These are phyloP conservation scores for Pleurotus sapidus DNA, from an alignment of 768 basidiomycete genomes.

Conservation along the genomic window DNA sequence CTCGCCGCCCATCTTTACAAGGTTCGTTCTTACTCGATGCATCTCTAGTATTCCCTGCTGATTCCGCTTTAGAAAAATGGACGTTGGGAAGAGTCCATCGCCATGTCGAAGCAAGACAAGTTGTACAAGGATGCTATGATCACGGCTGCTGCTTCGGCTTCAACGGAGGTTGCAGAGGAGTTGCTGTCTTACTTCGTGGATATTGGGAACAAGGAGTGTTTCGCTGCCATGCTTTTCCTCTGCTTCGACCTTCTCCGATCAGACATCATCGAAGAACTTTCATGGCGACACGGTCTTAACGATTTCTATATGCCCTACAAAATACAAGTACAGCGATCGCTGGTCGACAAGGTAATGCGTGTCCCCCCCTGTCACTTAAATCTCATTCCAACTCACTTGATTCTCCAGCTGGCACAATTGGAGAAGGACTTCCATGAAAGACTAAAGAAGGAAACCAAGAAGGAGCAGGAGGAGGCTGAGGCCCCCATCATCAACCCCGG, in stretches of 20 bases:
- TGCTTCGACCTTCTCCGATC: slow-evolving; percentile 96
- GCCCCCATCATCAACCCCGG: slow-evolving; percentile 89
- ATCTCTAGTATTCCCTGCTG: not conserved
- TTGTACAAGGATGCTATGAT: slow-evolving; percentile 96
- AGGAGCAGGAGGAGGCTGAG: slow-evolving; percentile 86
- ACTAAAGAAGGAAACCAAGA: slow-evolving; percentile 80
- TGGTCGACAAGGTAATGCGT: slow-evolving; percentile 64
- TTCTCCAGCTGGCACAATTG: slow-evolving; percentile 61
- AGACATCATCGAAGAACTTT: slow-evolving; percentile 90
- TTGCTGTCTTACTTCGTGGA: slow-evolving; percentile 95
- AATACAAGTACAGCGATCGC: slow-evolving; percentile 81
- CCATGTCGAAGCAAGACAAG: slow-evolving; percentile 93
- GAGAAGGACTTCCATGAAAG: slow-evolving; percentile 91
- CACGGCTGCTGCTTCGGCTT: slow-evolving; percentile 82
- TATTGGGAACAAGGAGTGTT: slow-evolving; percentile 98
- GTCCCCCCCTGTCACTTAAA: not conserved
- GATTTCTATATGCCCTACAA: slow-evolving; percentile 98
- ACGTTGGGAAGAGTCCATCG: slow-evolving; percentile 95
- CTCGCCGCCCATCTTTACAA: slow-evolving; percentile 96
- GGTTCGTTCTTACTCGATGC: slow-evolving; percentile 35
- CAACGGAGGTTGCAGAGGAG: slow-evolving; percentile 92
- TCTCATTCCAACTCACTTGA: slow-evolving; percentile 2
- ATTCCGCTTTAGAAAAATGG: slow-evolving; percentile 70
- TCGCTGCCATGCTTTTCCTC: slow-evolving; percentile 83
- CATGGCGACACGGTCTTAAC: slow-evolving; percentile 94